phyloP scores from a whole-genome alignment of 176 grass and related monocot species.

The Oryza glaberrima region DNA sequence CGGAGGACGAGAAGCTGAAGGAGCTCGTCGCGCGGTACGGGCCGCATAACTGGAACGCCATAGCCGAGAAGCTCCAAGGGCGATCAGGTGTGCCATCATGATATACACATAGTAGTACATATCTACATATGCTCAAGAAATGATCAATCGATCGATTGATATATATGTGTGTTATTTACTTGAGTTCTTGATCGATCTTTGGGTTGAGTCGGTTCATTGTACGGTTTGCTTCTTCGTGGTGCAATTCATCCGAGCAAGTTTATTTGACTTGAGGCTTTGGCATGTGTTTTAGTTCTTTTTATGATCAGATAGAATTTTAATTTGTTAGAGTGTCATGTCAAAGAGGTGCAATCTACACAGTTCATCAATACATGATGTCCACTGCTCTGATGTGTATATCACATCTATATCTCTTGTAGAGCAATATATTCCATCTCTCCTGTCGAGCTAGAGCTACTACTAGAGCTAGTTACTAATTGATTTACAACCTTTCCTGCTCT shows the following conservation, averaged over 20 bases:
- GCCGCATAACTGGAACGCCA: constrained; percentile 92
- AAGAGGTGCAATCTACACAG: constrained; percentile 21
- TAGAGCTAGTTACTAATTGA: background rate
- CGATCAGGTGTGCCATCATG: constrained; percentile 67
- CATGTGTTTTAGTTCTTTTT: constrained; percentile 31
- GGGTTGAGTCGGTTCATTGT: background rate
- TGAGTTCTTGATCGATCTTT: background rate
- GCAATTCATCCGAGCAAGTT: constrained; percentile 8
- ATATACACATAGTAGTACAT: too few relatives aligned
- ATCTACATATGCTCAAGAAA: too few relatives aligned
- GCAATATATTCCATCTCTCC: constrained; percentile 32
- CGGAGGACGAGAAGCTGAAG: constrained; percentile 88
- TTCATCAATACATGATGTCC: constrained; percentile 22
- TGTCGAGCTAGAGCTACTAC: background rate
- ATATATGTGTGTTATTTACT: background rate
- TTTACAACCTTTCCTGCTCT: constrained; percentile 45
- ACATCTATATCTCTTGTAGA: constrained; percentile 51
- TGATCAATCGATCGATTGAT: background rate
- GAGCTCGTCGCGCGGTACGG: constrained; percentile 74
- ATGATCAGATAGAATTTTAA: constrained; percentile 37
- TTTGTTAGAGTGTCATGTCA: constrained; percentile 66
- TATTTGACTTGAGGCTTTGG: constrained; percentile 42
- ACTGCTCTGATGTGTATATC: constrained; percentile 45
- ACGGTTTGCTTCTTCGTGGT: background rate
- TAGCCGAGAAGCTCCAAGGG: constrained; percentile 92